A percentile compares a stretch with the other conserved stretches of the same genome.
Conservation (phyloP, 78 protist species). For the Speleostelium caveatum region DNA sequence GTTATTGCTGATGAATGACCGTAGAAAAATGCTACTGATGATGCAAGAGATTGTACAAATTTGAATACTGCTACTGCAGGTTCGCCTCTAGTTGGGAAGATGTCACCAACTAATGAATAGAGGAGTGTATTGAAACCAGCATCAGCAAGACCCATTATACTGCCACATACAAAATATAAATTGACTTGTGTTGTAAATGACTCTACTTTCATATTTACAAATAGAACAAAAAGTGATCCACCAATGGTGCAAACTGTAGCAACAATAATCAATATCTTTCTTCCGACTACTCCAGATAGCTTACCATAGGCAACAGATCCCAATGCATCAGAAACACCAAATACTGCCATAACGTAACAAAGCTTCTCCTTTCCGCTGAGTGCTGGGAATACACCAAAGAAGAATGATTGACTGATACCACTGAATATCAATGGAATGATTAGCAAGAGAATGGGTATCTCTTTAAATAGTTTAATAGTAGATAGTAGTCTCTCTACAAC, state of each 20-base stretch:
- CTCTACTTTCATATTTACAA: background rate
- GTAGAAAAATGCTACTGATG: slow-evolving; percentile 56
- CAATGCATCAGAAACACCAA: slow-evolving; percentile 60
- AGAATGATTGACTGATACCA: slow-evolving; percentile 73
- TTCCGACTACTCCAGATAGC: slow-evolving; percentile 43
- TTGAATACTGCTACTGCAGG: slow-evolving; percentile 68
- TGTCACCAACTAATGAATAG: slow-evolving; percentile 35
- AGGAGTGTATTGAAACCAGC: slow-evolving; percentile 73
- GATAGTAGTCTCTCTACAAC: slow-evolving; percentile 4
- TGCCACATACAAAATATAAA: slow-evolving; percentile 36
- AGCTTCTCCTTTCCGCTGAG: slow-evolving; percentile 9
- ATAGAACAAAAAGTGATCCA: slow-evolving; percentile 21
- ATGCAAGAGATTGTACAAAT: slow-evolving; percentile 69
- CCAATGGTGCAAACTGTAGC: slow-evolving; percentile 10
- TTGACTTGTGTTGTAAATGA: background rate
- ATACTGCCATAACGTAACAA: slow-evolving; percentile 55
- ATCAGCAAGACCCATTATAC: slow-evolving; percentile 60
- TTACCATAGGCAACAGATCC: slow-evolving; percentile 42
- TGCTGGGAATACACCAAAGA: slow-evolving; percentile 62
- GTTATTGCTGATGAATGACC: slow-evolving; percentile 6
- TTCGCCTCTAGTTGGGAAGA: slow-evolving; percentile 55
- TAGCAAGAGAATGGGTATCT: slow-evolving; percentile 45
- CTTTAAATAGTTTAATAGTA: slow-evolving; percentile 26
- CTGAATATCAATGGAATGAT: slow-evolving; percentile 24
- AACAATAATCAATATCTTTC: slow-evolving; percentile 13